A percentile compares a stretch with the other conserved stretches of the same genome.
phyloP scores from a whole-genome alignment of 192 early-diverging fungal species.

The Backusella psychrophila region DNA sequence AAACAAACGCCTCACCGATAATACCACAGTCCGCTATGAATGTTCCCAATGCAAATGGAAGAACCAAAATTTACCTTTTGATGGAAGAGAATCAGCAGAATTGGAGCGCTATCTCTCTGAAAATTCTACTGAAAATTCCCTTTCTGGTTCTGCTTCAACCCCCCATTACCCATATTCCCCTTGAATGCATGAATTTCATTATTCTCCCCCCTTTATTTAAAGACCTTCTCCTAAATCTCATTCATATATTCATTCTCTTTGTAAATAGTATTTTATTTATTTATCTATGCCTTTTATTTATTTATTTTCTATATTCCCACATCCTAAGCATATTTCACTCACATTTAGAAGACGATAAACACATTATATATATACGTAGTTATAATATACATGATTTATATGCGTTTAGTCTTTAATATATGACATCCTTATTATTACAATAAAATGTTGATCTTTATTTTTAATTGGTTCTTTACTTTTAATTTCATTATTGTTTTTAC shows the following conservation, averaged over 20 bases:
- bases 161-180: neutral
- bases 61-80: conserved; percentile 21
- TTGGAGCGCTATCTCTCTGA: conserved; percentile 8
- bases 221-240: neutral
- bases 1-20: conserved; percentile 32
- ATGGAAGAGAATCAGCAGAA: conserved; percentile 4
- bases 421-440: neutral
- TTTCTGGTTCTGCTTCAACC: neutral
- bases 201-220: neutral
- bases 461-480: neutral
- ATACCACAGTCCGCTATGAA: conserved; percentile 33
- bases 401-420: neutral
- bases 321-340: neutral
- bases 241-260: neutral
- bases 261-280: neutral
- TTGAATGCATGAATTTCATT: neutral
- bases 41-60: conserved; percentile 35
- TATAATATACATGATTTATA: neutral
- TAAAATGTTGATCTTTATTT: neutral
- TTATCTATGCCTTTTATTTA: neutral
- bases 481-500: neutral
- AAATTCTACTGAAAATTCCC: neutral
- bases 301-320: neutral
- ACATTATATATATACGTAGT: neutral
- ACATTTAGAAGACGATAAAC: neutral